A percentile compares a stretch with the other conserved stretches of the same genome.
Conservation (phyloP, 768 basidiomycete genomes). For the Tulasnella sp. region DNA sequence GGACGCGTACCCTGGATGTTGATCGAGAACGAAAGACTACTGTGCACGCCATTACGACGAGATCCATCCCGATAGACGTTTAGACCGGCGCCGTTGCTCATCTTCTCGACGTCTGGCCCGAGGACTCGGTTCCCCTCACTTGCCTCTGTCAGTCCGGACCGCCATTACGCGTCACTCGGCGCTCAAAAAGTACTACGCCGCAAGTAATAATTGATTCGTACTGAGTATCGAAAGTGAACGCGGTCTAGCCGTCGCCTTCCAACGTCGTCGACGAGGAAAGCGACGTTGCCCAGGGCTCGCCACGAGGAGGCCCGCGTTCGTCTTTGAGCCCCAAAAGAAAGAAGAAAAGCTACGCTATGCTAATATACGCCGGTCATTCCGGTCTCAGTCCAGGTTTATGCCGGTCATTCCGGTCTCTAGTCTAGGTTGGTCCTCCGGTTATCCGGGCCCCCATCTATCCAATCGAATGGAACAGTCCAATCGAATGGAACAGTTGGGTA, state of each 20-base stretch:
- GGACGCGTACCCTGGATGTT: too few relatives aligned
- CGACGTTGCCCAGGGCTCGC: background rate
- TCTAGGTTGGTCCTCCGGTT: background rate
- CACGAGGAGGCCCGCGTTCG: slow-evolving; percentile 3
- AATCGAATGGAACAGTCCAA: too few relatives aligned
- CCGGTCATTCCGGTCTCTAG: background rate
- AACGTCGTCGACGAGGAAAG: background rate
- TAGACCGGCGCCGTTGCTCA: too few relatives aligned
- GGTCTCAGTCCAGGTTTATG: background rate
- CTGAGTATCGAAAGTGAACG: background rate
- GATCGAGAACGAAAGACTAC: too few relatives aligned
- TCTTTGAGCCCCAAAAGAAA: background rate
- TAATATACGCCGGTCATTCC: background rate
- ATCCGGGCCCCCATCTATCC: background rate
- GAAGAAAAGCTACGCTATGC: background rate
- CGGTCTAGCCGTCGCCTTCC: background rate
- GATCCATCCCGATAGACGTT: too few relatives aligned
- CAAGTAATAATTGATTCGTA: too few relatives aligned
- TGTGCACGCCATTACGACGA: too few relatives aligned
- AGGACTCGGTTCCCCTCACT: too few relatives aligned
- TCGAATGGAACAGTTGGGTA: background rate
- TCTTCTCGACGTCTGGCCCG: too few relatives aligned
- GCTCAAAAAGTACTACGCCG: too few relatives aligned
- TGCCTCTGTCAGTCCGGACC: too few relatives aligned
- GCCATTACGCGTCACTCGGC: too few relatives aligned